phyloP scores from a whole-genome alignment of 2,329 filamentous ascomycete species.

The Sporothrix phasma region DNA sequence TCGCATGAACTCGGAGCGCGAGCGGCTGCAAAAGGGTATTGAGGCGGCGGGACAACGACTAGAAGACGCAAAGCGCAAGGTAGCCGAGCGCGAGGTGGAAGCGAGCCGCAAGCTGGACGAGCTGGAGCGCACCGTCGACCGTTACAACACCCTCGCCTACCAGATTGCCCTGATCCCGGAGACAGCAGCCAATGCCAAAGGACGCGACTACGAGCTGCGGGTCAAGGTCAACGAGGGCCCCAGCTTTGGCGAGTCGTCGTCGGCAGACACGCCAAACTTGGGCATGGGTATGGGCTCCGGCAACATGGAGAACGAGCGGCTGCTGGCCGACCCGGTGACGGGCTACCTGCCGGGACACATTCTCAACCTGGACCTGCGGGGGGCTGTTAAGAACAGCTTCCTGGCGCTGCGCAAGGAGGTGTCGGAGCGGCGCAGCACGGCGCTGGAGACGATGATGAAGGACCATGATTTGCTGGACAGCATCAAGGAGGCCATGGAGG shows the following conservation, averaged over 20 bases:
- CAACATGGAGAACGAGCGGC: slow-evolving; percentile 54
- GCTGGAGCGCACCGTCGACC: slow-evolving; percentile 79
- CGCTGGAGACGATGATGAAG: slow-evolving; percentile 85
- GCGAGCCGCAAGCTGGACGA: slow-evolving; percentile 80
- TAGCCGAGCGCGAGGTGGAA: slow-evolving; percentile 79
- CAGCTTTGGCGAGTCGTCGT: slow-evolving; percentile 57
- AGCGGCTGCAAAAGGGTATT: slow-evolving; percentile 81
- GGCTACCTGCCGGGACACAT: slow-evolving; percentile 88
- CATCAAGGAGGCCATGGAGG: slow-evolving; percentile 93
- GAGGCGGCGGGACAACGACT: slow-evolving; percentile 65
- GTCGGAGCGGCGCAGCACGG: slow-evolving; percentile 72
- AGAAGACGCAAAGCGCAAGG: slow-evolving; percentile 75
- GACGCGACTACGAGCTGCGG: slow-evolving; percentile 71
- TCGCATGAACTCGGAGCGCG: slow-evolving; percentile 92
- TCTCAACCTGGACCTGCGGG: slow-evolving; percentile 78
- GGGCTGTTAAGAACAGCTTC: slow-evolving; percentile 70
- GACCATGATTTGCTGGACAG: slow-evolving; percentile 88
- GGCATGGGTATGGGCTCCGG: slow-evolving; percentile 13
- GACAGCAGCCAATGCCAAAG: slow-evolving; percentile 76
- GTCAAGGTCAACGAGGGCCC: slow-evolving; percentile 70
- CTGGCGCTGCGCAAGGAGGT: slow-evolving; percentile 76
- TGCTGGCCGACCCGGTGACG: slow-evolving; percentile 70
- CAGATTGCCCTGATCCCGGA: slow-evolving; percentile 83
- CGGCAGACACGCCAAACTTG: too few relatives aligned
- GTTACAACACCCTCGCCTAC: slow-evolving; percentile 90